A percentile compares a stretch with the other conserved stretches of the same genome.
Conservation (phyloP, 345 rosid species). For the Rhizophora apiculata region DNA sequence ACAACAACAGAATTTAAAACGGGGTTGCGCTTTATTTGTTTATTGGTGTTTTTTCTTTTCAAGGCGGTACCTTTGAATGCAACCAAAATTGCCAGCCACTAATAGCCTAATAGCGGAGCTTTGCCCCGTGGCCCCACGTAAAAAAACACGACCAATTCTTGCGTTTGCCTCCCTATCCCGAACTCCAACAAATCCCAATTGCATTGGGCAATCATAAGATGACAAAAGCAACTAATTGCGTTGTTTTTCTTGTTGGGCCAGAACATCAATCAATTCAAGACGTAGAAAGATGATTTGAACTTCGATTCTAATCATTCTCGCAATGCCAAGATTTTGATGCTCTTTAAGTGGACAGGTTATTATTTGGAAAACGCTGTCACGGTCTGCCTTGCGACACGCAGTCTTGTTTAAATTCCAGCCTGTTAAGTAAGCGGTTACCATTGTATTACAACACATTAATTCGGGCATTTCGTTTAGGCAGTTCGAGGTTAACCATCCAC, state of each 20-base stretch:
- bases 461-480: constrained; percentile 1
- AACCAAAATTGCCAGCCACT: constrained; percentile 43
- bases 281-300: constrained; percentile 28
- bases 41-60: constrained; percentile 6
- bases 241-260: too few relatives aligned
- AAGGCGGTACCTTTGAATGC: constrained; percentile 31
- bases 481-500: too few relatives aligned
- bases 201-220: constrained; percentile 16
- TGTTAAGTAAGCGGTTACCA: not conserved
- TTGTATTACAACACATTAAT: not conserved
- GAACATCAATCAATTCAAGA: constrained; percentile 18
- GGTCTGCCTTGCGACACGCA: constrained; percentile 15
- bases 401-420: not conserved
- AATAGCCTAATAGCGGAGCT: constrained; percentile 9
- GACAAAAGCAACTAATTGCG: constrained; percentile 5
- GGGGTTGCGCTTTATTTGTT: not conserved
- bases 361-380: constrained; percentile 3
- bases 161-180: constrained; percentile 20
- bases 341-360: constrained; percentile 15
- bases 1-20: not conserved
- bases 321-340: not conserved
- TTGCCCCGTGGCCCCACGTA: constrained; percentile 15
- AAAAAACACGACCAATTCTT: constrained; percentile 19
- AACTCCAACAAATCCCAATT: constrained; percentile 30
- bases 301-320: constrained; percentile 24